phyloP scores from a whole-genome alignment of 768 basidiomycete species.

The Clavaria fumosa region DNA sequence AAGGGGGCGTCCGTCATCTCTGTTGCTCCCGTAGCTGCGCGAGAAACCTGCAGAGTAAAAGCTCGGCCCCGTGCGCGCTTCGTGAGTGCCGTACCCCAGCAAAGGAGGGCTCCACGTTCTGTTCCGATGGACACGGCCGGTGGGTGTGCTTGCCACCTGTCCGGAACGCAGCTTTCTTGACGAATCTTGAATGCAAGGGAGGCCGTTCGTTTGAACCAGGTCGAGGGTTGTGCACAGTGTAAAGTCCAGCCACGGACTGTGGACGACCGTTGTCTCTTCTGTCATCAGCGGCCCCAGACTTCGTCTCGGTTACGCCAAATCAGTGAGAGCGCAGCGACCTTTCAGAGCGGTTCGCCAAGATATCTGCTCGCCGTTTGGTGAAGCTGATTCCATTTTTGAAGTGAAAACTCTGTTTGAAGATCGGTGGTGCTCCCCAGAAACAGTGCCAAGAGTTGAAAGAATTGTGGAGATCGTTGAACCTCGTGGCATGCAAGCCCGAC shows the following conservation, averaged over 20 bases:
- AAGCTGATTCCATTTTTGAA: constrained; percentile 6
- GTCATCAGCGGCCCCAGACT: constrained; percentile 29
- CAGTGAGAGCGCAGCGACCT: constrained; percentile 28
- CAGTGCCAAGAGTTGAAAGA: constrained; percentile 32
- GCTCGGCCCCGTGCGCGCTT: constrained; percentile 29
- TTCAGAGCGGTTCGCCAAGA: constrained; percentile 33
- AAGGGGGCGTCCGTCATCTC: constrained; percentile 39
- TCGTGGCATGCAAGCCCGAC: constrained; percentile 26
- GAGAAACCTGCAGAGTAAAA: constrained; percentile 26
- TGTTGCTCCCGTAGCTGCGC: constrained; percentile 52
- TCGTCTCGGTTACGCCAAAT: constrained; percentile 35
- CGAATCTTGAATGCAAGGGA: too few relatives aligned
- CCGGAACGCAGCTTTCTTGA: too few relatives aligned
- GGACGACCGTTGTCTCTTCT: constrained; percentile 31
- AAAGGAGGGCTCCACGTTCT: constrained; percentile 37
- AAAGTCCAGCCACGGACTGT: constrained; percentile 27
- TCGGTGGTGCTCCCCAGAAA: constrained; percentile 33
- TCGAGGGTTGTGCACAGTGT: constrained; percentile 36
- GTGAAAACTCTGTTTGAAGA: constrained; percentile 31
- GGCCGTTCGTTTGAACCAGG: constrained; percentile 33
- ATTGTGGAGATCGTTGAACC: constrained; percentile 37
- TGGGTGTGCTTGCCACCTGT: constrained; percentile 15
- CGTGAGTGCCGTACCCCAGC: constrained; percentile 36
- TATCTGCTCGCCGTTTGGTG: constrained; percentile 8
- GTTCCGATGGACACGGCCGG: constrained; percentile 45